Conservation (phyloP, 2,329 filamentous ascomycete genomes). For the Hypoxylon sp. region DNA sequence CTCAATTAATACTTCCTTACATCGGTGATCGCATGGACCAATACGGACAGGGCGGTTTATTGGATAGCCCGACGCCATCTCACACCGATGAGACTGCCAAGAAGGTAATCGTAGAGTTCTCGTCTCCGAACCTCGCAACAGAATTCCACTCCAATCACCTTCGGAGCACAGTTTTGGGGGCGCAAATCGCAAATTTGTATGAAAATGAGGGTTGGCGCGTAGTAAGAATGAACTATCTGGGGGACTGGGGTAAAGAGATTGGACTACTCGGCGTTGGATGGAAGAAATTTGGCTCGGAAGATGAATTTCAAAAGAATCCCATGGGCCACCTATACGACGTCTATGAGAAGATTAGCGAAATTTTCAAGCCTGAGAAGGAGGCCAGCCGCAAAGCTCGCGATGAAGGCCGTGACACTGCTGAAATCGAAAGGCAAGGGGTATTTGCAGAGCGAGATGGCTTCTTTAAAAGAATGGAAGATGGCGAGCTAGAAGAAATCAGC, state of each 20-base stretch:
- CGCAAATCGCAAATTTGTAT: conserved; percentile 77
- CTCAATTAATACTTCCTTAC: conserved; percentile 70
- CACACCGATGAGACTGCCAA: conserved; percentile 50
- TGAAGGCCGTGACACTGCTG: conserved; percentile 56
- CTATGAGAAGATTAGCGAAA: conserved; percentile 74
- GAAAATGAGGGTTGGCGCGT: conserved; percentile 78
- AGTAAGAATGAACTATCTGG: conserved; percentile 78
- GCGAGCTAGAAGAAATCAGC: conserved; percentile 66
- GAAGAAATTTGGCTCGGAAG: conserved; percentile 75
- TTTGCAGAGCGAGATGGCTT: conserved; percentile 68
- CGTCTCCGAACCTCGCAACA: conserved; percentile 80
- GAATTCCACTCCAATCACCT: conserved; percentile 80
- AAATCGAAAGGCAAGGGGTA: conserved; percentile 59
- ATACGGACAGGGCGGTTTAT: conserved; percentile 67
- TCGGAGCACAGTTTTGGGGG: conserved; percentile 79
- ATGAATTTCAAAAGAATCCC: conserved; percentile 73
- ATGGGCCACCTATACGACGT: conserved; percentile 79
- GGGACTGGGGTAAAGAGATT: conserved; percentile 81
- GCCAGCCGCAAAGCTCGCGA: conserved; percentile 64
- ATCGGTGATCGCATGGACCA: conserved; percentile 69
- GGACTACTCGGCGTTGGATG: conserved; percentile 76
- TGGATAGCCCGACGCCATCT: neutral
- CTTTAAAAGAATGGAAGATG: conserved; percentile 72
- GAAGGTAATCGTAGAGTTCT: conserved; percentile 77
- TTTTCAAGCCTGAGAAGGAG: conserved; percentile 70